phyloP scores from a whole-genome alignment of 2,329 filamentous ascomycete species.

The Fusarium austroafricanum region DNA sequence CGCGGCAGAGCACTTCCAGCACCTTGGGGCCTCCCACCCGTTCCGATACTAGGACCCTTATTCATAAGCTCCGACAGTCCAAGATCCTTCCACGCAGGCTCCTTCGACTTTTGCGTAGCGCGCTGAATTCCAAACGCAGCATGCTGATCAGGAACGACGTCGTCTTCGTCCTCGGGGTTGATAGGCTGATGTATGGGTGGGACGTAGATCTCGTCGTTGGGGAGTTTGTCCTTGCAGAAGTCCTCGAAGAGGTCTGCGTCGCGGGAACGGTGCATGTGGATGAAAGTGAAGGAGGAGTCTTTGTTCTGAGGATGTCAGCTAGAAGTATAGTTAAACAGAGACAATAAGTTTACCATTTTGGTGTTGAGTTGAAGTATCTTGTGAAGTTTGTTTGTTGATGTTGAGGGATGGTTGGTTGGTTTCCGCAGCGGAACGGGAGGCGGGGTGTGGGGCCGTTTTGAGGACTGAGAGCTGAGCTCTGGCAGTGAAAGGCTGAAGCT shows the following conservation, averaged over 20 bases:
- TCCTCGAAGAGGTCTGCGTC: constrained; percentile 85
- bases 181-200: constrained; percentile 81
- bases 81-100: constrained; percentile 83
- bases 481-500: not conserved
- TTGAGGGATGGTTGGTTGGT: constrained; percentile 6
- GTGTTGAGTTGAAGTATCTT: constrained; percentile 2
- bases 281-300: constrained; percentile 79
- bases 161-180: constrained; percentile 89
- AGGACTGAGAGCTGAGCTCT: not conserved
- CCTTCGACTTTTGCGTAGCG: constrained; percentile 77
- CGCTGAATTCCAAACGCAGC: constrained; percentile 87
- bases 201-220: constrained; percentile 86
- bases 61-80: constrained; percentile 78
- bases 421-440: constrained; percentile 23
- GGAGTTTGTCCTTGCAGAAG: constrained; percentile 76
- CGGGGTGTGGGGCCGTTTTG: constrained; percentile 32
- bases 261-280: constrained; percentile 78
- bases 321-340: too few relatives aligned
- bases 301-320: constrained; percentile 64
- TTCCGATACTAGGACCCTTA: constrained; percentile 61
- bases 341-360: constrained; percentile 14
- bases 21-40: constrained; percentile 37
- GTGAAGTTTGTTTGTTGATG: constrained; percentile 29
- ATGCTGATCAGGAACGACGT: constrained; percentile 88
- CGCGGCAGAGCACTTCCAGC: constrained; percentile 33